A percentile compares a stretch with the other conserved stretches of the same genome.
phyloP scores from a whole-genome alignment of 176 grass and related monocot species.

The Musa troglodytarum region DNA sequence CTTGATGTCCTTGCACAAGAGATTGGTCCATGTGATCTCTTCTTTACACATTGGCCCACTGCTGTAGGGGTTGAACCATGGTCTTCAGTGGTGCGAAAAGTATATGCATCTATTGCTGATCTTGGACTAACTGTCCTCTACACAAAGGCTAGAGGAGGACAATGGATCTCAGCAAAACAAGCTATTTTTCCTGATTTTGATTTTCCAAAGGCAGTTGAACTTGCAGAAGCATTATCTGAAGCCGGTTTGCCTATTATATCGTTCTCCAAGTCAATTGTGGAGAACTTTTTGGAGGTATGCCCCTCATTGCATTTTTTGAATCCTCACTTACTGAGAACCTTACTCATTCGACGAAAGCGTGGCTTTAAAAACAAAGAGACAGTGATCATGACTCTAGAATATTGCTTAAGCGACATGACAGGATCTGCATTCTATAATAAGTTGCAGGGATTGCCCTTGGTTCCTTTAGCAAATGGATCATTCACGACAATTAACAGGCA shows the following conservation, averaged over 20 bases:
- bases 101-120: constrained; percentile 70
- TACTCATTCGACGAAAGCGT: constrained; percentile 75
- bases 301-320: constrained; percentile 77
- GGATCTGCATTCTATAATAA: constrained; percentile 47
- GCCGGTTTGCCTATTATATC: constrained; percentile 76
- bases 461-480: constrained; percentile 90
- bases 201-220: constrained; percentile 62
- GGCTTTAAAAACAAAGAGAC: constrained; percentile 71
- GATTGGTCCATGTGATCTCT: constrained; percentile 66
- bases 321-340: constrained; percentile 74
- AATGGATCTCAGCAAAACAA: constrained; percentile 87
- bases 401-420: constrained; percentile 77
- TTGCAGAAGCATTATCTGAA: constrained; percentile 71
- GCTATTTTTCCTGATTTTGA: constrained; percentile 89
- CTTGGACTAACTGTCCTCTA: constrained; percentile 72
- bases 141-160: constrained; percentile 88
- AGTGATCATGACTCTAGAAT: constrained; percentile 68
- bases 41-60: constrained; percentile 87
- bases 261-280: constrained; percentile 69
- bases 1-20: constrained; percentile 74
- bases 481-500: constrained; percentile 56
- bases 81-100: constrained; percentile 73
- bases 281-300: constrained; percentile 62
- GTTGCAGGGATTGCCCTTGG: constrained; percentile 71
- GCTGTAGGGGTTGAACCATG: constrained; percentile 65